phyloP scores from a whole-genome alignment of 192 early-diverging fungal genomes.

The Entrophospora sp. region DNA sequence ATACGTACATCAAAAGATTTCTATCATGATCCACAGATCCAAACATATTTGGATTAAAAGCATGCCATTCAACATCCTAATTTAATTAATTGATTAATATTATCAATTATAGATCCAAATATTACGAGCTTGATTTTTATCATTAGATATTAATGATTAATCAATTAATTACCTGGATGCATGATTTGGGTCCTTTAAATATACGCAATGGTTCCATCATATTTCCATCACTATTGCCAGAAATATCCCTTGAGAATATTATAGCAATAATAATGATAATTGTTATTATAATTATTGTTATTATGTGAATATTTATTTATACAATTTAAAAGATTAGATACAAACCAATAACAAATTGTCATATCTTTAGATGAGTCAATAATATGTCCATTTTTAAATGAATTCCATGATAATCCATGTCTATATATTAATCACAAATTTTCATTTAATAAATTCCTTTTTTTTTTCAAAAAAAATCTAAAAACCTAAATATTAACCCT shows the following conservation, averaged over 20 bases:
- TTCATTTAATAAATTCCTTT: too few species aligned
- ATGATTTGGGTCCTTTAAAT: conserved; percentile 77
- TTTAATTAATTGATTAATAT: too few species aligned
- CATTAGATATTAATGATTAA: too few species aligned
- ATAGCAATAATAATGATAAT: too few species aligned
- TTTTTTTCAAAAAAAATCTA: too few species aligned
- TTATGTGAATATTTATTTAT: too few species aligned
- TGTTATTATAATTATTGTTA: too few species aligned
- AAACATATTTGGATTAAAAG: conserved; percentile 75
- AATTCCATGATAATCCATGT: conserved; percentile 91
- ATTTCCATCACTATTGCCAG: conserved; percentile 58
- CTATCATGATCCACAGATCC: conserved; percentile 95
- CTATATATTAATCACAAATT: conserved; percentile 28
- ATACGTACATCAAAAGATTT: conserved; percentile 71
- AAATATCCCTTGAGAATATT: conserved; percentile 75
- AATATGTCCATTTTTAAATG: conserved; percentile 63
- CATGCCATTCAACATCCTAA: conserved; percentile 92
- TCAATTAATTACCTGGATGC: conserved; percentile 62
- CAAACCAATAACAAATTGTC: conserved; percentile 75
- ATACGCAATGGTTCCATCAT: conserved; percentile 66
- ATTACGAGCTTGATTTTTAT: too few species aligned
- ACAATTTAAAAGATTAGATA: too few species aligned
- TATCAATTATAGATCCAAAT: too few species aligned
- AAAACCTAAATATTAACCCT: conserved; percentile 70
- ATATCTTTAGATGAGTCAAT: conserved; percentile 87